Conservation (phyloP, 148 eudicot species). For the Linanthus parryae region DNA sequence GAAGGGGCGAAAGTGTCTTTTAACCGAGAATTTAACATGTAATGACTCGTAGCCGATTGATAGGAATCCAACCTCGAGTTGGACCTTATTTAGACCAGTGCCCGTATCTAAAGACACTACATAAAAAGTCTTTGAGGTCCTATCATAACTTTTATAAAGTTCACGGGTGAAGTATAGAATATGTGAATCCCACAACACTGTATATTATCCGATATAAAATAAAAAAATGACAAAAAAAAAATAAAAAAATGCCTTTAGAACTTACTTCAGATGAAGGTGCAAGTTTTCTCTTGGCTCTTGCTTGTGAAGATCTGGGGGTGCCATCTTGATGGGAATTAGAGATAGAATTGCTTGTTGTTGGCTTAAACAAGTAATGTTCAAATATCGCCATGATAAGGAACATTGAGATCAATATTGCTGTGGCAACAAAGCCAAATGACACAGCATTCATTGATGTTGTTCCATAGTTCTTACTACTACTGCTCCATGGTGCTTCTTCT, state of each 20-base stretch:
- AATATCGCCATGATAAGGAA: constrained; percentile 72
- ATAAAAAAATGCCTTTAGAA: no score
- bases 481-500: constrained; percentile 43
- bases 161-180: no score
- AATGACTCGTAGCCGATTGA: no score
- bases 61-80: no score
- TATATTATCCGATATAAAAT: no score
- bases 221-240: no score
- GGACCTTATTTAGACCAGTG: no score
- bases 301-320: constrained; percentile 15
- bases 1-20: no score
- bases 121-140: background rate
- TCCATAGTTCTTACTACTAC: constrained; percentile 35
- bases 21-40: no score
- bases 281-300: constrained; percentile 24
- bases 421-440: constrained; percentile 77
- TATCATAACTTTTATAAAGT: no score
- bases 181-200: no score
- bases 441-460: constrained; percentile 56
- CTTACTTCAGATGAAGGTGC: constrained; percentile 33
- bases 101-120: no score
- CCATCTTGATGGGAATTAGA: constrained; percentile 30
- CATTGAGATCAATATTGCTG: constrained; percentile 67
- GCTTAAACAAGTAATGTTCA: constrained; percentile 60
- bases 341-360: constrained; percentile 26